Evolutionary conservation across 352 stramenopile genomes (phyloP).

Genomic region (Phytophthora hibernalis): DNA sequence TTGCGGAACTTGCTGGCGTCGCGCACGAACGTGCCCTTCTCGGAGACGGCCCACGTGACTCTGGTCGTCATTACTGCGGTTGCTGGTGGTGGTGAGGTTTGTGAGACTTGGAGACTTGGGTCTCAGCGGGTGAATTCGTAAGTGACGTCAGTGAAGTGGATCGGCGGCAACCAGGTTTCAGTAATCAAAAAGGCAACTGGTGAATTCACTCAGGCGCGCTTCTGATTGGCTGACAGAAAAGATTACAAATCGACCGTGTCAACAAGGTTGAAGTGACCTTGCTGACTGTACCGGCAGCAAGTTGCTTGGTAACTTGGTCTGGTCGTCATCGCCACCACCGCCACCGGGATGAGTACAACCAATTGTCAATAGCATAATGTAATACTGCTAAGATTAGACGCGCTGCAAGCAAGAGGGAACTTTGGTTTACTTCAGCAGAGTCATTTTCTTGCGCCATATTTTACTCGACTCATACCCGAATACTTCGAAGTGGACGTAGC

Average conservation of each 20-base stretch:
- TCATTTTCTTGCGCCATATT: no score
- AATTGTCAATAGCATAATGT: no score
- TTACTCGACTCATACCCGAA: no score
- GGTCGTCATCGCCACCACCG: no score
- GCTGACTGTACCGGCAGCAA: no score
- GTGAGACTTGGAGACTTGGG: conserved; percentile 19
- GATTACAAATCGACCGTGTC: conserved; percentile 13
- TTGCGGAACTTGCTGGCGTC: conserved; percentile 83
- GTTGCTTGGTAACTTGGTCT: no score
- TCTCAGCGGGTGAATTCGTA: conserved; percentile 19
- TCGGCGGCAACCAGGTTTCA: conserved; percentile 7
- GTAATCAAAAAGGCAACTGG: conserved; percentile 20
- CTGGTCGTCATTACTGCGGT: conserved; percentile 61
- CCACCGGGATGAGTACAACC: no score
- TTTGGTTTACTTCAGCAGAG: no score
- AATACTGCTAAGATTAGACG: no score
- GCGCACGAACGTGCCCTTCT: conserved; percentile 77
- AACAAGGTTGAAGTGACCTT: conserved; percentile 6
- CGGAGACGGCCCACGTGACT: conserved; percentile 67
- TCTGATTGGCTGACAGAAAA: conserved; percentile 20
- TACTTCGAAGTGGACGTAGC: no score
- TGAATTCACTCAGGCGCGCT: conserved; percentile 1
- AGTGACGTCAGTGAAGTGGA: conserved; percentile 35
- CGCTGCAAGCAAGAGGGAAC: no score
- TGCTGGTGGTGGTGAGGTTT: background rate